A percentile compares a stretch with the other conserved stretches of the same genome.
Conservation (phyloP, 257 asterid species). For the Fraxinus americana region DNA sequence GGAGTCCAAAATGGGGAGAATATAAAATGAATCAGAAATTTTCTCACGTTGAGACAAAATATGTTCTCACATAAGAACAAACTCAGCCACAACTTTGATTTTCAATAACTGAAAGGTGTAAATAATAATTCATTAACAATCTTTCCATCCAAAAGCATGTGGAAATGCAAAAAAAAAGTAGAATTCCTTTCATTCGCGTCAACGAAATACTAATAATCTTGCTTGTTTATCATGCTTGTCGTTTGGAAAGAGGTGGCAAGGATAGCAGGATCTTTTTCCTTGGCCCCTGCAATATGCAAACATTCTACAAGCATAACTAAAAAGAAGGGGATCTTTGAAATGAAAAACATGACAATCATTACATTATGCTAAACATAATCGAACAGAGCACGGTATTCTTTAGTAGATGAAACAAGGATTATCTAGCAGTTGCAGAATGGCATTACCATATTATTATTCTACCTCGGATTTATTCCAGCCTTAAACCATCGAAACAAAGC, state of each 20-base stretch:
- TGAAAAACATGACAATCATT: not conserved
- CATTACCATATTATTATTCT: not conserved
- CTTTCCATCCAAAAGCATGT: slow-evolving; percentile 22
- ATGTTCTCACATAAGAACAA: slow-evolving; percentile 14
- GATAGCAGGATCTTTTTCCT: slow-evolving; percentile 78
- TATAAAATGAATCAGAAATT: not conserved
- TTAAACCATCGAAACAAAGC: not conserved
- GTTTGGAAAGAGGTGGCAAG: slow-evolving; percentile 57
- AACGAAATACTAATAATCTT: slow-evolving; percentile 23
- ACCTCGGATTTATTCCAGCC: not conserved
- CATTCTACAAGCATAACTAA: not conserved
- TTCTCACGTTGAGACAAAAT: slow-evolving; percentile 2
- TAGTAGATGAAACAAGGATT: not conserved
- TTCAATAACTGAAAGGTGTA: slow-evolving; percentile 20
- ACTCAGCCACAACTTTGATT: slow-evolving; percentile 20
- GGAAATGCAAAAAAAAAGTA: not conserved
- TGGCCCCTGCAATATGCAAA: slow-evolving; percentile 71
- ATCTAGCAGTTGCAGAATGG: not conserved
- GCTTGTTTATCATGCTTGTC: slow-evolving; percentile 39
- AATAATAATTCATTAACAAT: slow-evolving; percentile 9
- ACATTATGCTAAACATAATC: not conserved
- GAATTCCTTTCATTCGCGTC: not conserved
- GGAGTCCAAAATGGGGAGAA: not conserved
- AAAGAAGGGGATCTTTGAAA: not conserved
- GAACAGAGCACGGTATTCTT: too few species aligned